Evolutionary conservation across 805 yeast species (phyloP).

Genomic region (Lachancea sp.): DNA sequence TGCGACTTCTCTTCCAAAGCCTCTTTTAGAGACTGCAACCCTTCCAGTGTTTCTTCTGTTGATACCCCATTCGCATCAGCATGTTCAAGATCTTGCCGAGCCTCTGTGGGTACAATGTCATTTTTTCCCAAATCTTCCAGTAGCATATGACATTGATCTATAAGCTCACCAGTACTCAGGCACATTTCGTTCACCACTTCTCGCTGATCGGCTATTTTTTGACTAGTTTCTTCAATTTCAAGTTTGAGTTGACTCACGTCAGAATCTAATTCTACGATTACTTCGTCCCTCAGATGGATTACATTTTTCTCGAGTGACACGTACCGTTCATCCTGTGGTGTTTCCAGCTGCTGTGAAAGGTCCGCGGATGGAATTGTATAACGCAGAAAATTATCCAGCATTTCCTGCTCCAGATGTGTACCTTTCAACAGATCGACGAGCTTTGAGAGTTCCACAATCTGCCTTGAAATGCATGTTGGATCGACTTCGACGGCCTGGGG

Average conservation of each 20-base stretch:
- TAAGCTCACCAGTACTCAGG: constrained; percentile 18
- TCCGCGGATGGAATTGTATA: constrained; percentile 25
- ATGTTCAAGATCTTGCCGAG: constrained; percentile 10
- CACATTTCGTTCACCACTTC: constrained; percentile 21
- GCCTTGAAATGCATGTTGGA: constrained; percentile 13
- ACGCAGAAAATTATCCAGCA: constrained; percentile 29
- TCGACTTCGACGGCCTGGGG: constrained; percentile 12
- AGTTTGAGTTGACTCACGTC: constrained; percentile 20
- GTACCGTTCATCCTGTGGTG: constrained; percentile 23
- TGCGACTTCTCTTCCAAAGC: background rate
- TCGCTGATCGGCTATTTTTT: constrained; percentile 17
- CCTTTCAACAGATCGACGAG: constrained; percentile 21
- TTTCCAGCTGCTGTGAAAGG: constrained; percentile 16
- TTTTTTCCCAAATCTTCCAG: constrained; percentile 16
- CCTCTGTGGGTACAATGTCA: constrained; percentile 4
- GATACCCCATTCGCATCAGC: constrained; percentile 5
- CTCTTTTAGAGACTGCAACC: constrained; percentile 13
- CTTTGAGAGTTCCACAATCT: constrained; percentile 19
- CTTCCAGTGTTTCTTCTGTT: constrained; percentile 10
- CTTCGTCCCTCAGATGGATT: constrained; percentile 16
- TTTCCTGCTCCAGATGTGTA: constrained; percentile 30
- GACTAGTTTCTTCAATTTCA: constrained; percentile 14
- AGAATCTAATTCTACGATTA: constrained; percentile 13
- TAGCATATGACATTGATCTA: constrained; percentile 24
- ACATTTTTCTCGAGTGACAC: constrained; percentile 20